These are phyloP conservation scores for Fusarium beomiforme DNA, from an alignment of 2,329 filamentous ascomycete species.

Conservation along the genomic window DNA sequence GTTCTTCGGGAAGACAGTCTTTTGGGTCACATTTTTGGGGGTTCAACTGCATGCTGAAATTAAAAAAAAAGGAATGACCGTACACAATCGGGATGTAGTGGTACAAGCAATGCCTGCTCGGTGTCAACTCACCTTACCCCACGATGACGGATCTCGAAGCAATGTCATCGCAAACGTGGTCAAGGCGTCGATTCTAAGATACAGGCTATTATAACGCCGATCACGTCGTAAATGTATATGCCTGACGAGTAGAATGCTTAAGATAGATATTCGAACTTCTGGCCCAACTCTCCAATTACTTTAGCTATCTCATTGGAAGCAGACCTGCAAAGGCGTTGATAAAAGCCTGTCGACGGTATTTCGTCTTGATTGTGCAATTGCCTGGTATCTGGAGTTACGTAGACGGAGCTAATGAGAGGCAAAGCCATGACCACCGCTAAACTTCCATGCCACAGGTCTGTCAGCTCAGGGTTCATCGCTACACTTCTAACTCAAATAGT, in stretches of 20 bases:
- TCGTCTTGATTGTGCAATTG: not conserved
- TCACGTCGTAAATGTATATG: too few species aligned
- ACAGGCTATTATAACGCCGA: not conserved
- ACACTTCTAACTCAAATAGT: slow-evolving; percentile 11
- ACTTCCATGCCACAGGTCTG: not conserved
- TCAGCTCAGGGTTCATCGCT: not conserved
- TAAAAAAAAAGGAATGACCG: too few species aligned
- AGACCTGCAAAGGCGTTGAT: not conserved
- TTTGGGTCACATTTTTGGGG: too few species aligned
- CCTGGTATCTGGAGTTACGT: not conserved
- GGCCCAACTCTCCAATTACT: not conserved
- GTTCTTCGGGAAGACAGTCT: too few species aligned
- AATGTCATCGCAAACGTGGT: too few species aligned
- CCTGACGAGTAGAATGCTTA: not conserved
- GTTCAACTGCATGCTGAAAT: too few species aligned
- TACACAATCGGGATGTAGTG: too few species aligned
- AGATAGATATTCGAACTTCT: not conserved
- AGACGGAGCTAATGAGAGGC: not conserved
- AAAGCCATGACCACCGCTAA: slow-evolving; percentile 11
- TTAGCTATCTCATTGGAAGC: too few species aligned
- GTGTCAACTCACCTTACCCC: too few species aligned
- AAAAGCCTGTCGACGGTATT: not conserved
- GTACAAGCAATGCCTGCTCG: too few species aligned
- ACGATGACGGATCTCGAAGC: too few species aligned
- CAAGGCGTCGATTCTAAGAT: too few species aligned